These are phyloP conservation scores for Pelargonium citronellum DNA, from an alignment of 441 rosid species.

Conservation along the genomic window DNA sequence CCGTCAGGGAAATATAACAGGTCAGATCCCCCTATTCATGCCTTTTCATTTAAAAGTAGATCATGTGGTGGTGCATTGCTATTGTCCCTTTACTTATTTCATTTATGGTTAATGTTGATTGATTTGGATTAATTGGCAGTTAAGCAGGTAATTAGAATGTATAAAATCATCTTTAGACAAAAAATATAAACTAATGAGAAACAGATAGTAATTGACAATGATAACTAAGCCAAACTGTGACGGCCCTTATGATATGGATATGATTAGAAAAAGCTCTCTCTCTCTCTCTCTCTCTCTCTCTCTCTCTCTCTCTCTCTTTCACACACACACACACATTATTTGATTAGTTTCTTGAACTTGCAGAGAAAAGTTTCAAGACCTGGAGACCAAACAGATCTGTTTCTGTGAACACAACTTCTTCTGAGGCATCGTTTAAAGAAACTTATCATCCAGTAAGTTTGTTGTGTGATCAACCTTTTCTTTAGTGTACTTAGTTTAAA, in stretches of 20 bases:
- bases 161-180: background rate
- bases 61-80: background rate
- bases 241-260: background rate
- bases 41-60: background rate
- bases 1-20: constrained; percentile 49
- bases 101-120: background rate
- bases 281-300: background rate
- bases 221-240: background rate
- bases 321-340: background rate
- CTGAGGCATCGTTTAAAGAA: constrained; percentile 29
- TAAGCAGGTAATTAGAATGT: background rate
- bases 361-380: constrained; percentile 46
- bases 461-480: background rate
- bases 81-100: background rate
- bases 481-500: constrained; percentile 8
- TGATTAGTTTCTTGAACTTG: constrained; percentile 14
- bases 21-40: constrained; percentile 22
- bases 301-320: background rate
- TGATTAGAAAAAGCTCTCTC: background rate
- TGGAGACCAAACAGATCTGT: constrained; percentile 40
- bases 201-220: background rate
- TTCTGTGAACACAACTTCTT: constrained; percentile 21
- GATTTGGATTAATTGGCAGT: no score
- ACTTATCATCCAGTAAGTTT: constrained; percentile 34
- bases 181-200: background rate